Evolutionary conservation across 2,329 filamentous ascomycete species (phyloP), one percentile per base, ranked within the genome.

Genomic region (Thermoascus crustaceus): DNA sequence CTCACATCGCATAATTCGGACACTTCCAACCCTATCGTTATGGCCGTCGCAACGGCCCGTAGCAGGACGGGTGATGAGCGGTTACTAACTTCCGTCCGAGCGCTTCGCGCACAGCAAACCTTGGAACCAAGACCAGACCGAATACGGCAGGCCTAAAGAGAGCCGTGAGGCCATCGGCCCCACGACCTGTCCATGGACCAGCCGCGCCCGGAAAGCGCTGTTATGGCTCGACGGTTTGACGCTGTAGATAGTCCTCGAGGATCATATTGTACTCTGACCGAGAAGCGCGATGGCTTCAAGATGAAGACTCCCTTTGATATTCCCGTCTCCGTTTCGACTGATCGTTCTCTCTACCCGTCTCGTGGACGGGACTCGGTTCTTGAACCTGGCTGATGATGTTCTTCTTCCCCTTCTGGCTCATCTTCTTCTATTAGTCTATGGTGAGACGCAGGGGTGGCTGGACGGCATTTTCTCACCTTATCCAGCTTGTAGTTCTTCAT

Each of bases 401-500:
- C 19, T 42, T 37, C 6, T 45, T 45, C 22, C 32, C 18, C 20
- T 42, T 34, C 14, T 47, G 39, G 30, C 48, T 51, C 51, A 58
- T 57, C 57, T 60, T 34, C 8, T 31, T 11, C 17, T 4, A 16
- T 45, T 42, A 42, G 45, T 41, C 10, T 40, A 30, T 13, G 7
- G 35, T 19, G 14, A 4, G 10, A 20, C 31, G 27, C 18, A 13
- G 7, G 16, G 11, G 8, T 17, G 4, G 13, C 10, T 13, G n/a
- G 21, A 25, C 22, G n/a, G 21, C 7, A 26, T 7, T 16, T 11
- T 25, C 42, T 45, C 42, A 66, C 59, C 55, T 70, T 65, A 46
- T 75, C 71, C 11, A 81, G 63, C 40, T 66, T 68, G 48, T 76
- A 75, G 50, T 81, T 71, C 50, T 64, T 63, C 68, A 78, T 71